Evolutionary conservation across 352 stramenopile genomes (phyloP), one percentile per base, ranked within the genome.

Genomic region (Pythium folliculosum): DNA sequence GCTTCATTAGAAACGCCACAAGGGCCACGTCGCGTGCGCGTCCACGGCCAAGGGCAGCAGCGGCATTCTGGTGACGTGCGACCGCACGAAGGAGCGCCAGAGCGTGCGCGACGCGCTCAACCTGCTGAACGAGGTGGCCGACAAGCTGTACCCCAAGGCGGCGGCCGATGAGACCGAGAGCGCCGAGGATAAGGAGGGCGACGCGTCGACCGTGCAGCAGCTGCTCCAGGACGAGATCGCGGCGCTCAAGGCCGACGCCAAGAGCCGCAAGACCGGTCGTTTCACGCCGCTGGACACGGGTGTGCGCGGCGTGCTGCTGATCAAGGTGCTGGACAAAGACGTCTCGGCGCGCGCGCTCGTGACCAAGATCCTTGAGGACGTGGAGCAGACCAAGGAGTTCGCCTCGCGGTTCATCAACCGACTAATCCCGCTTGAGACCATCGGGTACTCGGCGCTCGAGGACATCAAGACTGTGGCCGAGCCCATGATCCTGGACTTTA

Each of bases 61-160:
- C 10, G 85, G 73, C 54, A 73, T 93, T 27, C 70, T 93, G 9
- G 78, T 93, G 45, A 93, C 82, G 30, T 93, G 85, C 54, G 85
- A 93, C 58, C 85, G 82, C 65, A 91, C 77, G 21, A 91, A 90
- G 63, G 85, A 93, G 70, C 78, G 81, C 44, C 85, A 89, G 70
- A 86, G 78, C 56, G 82, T 91, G 40, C 73, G 77, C 14, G 83
- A 93, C 50, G 81, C 83, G 38, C 77, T 93, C 19, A 91, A 91
- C 60, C 71, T 93, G 37, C 63, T 93, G 17, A 93, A 91, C 65
- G 85, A 91, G 21, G 76, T 77, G n/a, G 84, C 80, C 1, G 82
- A 92, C 59, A 80, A 81, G 49, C 77, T 77, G 51, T 92, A 85
- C 54, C 80, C 81, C 1, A 64, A 63, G 43, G 48, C 27, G 43